Conservation (phyloP, 257 asterid species). For the Schizonepeta tenuifolia region DNA sequence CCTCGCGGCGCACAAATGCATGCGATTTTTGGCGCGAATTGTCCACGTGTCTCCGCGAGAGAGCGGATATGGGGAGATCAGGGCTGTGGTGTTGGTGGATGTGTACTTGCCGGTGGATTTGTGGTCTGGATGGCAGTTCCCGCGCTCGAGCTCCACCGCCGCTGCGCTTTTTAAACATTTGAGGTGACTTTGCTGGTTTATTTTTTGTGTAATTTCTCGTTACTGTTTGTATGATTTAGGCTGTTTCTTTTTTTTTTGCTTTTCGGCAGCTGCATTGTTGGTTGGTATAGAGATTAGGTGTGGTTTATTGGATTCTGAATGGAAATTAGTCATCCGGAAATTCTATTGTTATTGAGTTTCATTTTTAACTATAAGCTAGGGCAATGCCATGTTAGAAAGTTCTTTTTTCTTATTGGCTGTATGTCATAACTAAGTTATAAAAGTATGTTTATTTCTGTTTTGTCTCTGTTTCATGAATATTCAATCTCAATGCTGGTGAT, state of each 20-base stretch:
- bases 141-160: constrained; percentile 58
- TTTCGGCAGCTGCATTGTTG: constrained; percentile 28
- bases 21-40: constrained; percentile 59
- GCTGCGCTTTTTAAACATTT: constrained; percentile 78
- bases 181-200: constrained; percentile 48
- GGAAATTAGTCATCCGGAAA: no score
- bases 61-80: constrained; percentile 39
- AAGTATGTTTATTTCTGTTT: background rate
- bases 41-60: constrained; percentile 37
- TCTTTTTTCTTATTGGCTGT: no score
- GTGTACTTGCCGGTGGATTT: constrained; percentile 73
- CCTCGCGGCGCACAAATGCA: constrained; percentile 59
- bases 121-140: constrained; percentile 98
- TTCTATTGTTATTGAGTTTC: no score
- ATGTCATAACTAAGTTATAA: constrained; percentile 9
- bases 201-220: background rate
- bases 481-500: background rate
- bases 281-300: background rate
- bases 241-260: background rate
- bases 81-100: constrained; percentile 79
- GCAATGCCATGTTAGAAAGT: background rate
- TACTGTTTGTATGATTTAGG: background rate
- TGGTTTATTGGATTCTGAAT: no score
- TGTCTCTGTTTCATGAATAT: background rate
- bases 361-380: constrained; percentile 12